These are phyloP conservation scores for Verticillium zaregamsianum DNA, from an alignment of 2,329 filamentous ascomycete genomes.

Conservation along the genomic window DNA sequence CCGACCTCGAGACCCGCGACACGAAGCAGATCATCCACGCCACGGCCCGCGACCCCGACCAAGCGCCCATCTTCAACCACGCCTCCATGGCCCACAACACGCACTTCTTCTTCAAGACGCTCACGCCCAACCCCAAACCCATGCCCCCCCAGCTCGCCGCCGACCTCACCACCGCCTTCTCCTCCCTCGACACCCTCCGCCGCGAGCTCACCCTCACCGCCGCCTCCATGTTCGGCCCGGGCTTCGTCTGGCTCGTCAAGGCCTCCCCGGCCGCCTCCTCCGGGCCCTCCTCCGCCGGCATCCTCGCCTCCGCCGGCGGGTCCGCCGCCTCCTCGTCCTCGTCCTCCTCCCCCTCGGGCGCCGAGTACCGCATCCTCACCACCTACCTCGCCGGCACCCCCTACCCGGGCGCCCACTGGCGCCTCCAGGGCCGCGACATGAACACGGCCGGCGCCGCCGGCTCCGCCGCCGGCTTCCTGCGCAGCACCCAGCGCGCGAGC, in stretches of 20 bases:
- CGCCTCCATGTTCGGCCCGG: constrained; percentile 89
- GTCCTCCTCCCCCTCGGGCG: constrained; percentile 90
- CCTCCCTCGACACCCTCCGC: constrained; percentile 76
- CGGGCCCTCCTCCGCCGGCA: constrained; percentile 68
- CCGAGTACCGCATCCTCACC: constrained; percentile 64
- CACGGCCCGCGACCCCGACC: constrained; percentile 72
- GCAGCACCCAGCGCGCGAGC: constrained; percentile 24
- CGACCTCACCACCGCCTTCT: constrained; percentile 68
- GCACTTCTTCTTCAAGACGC: constrained; percentile 70
- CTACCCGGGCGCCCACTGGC: constrained; percentile 79
- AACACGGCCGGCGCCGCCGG: constrained; percentile 51
- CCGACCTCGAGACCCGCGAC: constrained; percentile 55
- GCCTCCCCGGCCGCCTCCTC: constrained; percentile 47
- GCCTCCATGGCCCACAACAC: constrained; percentile 96
- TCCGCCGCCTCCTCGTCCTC: constrained; percentile 78
- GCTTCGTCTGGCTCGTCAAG: constrained; percentile 93
- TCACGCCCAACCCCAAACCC: constrained; percentile 35
- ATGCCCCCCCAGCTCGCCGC: constrained; percentile 54
- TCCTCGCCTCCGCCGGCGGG: constrained; percentile 72
- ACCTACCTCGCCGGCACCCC: constrained; percentile 93
- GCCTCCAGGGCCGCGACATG: constrained; percentile 65
- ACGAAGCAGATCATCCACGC: constrained; percentile 67
- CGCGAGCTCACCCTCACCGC: constrained; percentile 78
- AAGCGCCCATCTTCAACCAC: constrained; percentile 86
- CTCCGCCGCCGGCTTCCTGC: constrained; percentile 30